Evolutionary conservation across 139 green algal genomes (phyloP).

Genomic region (Chlorella vulgaris): DNA sequence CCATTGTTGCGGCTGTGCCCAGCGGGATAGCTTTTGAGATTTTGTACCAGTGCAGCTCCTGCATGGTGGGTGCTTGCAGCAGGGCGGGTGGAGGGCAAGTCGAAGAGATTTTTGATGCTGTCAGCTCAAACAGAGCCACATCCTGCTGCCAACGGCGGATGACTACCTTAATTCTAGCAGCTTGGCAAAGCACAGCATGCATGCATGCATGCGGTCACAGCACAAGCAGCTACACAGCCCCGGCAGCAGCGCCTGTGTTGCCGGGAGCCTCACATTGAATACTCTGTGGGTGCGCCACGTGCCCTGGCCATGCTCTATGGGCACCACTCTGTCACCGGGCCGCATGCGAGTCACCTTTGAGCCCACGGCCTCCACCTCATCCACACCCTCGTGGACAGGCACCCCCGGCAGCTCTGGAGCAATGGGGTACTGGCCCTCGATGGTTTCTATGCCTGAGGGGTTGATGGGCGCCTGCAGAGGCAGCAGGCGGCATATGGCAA

Average conservation of each 20-base stretch:
- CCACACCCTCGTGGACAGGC: constrained; percentile 83
- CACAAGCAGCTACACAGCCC: not conserved
- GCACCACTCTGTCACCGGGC: constrained; percentile 79
- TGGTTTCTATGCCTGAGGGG: constrained; percentile 81
- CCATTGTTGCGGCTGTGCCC: constrained; percentile 44
- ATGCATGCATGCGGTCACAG: not conserved
- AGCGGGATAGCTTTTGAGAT: constrained; percentile 44
- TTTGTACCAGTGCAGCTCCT: constrained; percentile 73
- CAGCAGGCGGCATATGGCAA: too few relatives aligned
- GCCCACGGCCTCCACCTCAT: constrained; percentile 59
- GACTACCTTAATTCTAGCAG: too few relatives aligned
- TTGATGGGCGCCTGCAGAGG: constrained; percentile 76
- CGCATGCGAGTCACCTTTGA: constrained; percentile 51
- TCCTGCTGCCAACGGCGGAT: too few relatives aligned
- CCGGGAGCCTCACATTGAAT: constrained; percentile 16
- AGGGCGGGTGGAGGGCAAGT: too few relatives aligned
- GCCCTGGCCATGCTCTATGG: constrained; percentile 63
- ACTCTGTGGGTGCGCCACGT: constrained; percentile 75
- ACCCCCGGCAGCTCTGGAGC: constrained; percentile 59
- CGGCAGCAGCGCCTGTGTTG: not conserved
- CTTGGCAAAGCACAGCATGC: too few relatives aligned
- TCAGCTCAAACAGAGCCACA: not conserved
- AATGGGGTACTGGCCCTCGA: constrained; percentile 82
- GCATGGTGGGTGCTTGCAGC: too few relatives aligned
- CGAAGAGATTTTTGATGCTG: too few relatives aligned